Base-by-base conservation (phyloP, 2,329 filamentous ascomycete genomes). In the Zymoseptoria passerinii region DNA sequence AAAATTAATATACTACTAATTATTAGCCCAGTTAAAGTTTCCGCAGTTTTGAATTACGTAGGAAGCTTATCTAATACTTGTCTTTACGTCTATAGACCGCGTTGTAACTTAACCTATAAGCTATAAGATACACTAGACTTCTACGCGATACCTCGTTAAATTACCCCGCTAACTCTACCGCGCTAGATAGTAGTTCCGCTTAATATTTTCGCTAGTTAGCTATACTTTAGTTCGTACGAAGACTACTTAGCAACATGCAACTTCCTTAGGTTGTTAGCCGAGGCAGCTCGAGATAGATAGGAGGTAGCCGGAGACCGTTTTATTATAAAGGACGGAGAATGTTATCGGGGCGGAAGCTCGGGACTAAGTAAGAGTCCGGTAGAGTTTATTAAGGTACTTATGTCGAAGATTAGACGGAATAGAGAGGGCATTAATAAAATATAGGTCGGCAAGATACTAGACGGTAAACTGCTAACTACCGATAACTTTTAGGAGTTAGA, bases 161-260 rank as follows among this genome's bases (percentile, higher is more conserved):
- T 27, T 3, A 18, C 44, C 8, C 8, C 23, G 16, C 20, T 20
- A 18, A 5, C 18, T 13, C 8, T 69, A 4, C 66, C 63, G 8
- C 68, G 65, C 9, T 65, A 54, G 0, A 65, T 81, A 0, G 68
- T 73, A 0, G 71, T 75, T 0, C 75, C 82, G 58, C 76, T 90
- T 0, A 86, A 87, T 51, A 71, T 90, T 0, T 89, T 90, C 58
- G 76, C 87, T 0, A 87, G 87, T 0, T 84, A 87, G 57, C 75
- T 89, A 0, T 90, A 89, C 63, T 73, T 89, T 9, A 70, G 67
- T 0, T 78, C 75, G 0, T 81, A 77, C 50, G 58, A 72, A 0
- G 80, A 88, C 56, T 90, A 89, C 61, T 8, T 57, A 6, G 57
- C 48, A 13, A 53, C 52, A 40, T 59, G 59, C 59, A 50, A 54